Evolutionary conservation across 1,139 yeast genomes (phyloP), one percentile per base, ranked within the genome.

Genomic region (Candida freyschussii): DNA sequence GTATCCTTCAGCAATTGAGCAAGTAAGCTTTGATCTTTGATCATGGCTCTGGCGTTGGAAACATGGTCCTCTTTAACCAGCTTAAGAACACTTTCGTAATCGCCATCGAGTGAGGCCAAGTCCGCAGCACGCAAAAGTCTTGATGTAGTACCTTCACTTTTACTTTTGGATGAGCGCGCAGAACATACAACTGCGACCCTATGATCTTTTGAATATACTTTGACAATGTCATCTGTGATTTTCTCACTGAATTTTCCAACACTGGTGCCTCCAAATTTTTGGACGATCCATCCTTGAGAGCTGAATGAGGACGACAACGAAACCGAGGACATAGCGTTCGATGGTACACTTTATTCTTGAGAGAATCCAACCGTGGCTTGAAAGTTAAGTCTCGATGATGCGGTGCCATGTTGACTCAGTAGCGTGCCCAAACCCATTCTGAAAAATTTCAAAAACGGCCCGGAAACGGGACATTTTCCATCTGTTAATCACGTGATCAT

Each of bases 231-330:
- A 44, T 82, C 82, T 13, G 87, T 89, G 34, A 91, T 91, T 44
- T 79, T 73, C 34, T 70, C 75, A 6, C 96, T 85, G 57, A 89
- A 89, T 57, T 91, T 91, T 19, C 98, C 98, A 23, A 91, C 96
- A 27, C 94, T 80, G n/a, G 98, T 91, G 33, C 98, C 98, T 26
- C 98, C 98, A 52, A 85, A 91, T 60, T 91, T 91, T 58, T 91
- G 98, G 7, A 91, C 83, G 15, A 91, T 63, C 96, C 97, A 89
- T 4, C 53, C 53, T 5, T 26, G 41, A 3, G 37, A 32, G 8
- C 31, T 20, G 34, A 39, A 45, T 1, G 54, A 43, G 6, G 52
- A 44, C 1, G 48, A 45, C 3, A 48, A 29, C 6, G 53, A 50
- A 1, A 30, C 47, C 8, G 47, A 34, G 3, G 55, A 50, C 55